Evolutionary conservation across 2,329 filamentous ascomycete genomes (phyloP).

Genomic region (Verticillium alfalfae): DNA sequence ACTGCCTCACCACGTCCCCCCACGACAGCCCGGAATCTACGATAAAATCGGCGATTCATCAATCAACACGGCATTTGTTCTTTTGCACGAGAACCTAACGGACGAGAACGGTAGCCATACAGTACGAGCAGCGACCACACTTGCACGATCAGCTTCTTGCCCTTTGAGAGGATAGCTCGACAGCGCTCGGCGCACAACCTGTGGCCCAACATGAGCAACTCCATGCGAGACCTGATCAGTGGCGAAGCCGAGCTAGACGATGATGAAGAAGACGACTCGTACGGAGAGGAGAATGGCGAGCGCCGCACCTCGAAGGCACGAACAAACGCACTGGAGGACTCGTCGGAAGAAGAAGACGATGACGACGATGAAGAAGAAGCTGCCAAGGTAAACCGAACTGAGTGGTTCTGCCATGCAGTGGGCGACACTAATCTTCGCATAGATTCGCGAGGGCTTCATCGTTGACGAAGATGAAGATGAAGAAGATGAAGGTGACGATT

Average conservation of each 20-base stretch:
- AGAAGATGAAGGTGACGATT: slow-evolving; percentile 60
- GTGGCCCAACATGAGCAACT: slow-evolving; percentile 49
- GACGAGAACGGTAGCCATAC: not conserved
- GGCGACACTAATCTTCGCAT: not conserved
- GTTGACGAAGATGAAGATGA: slow-evolving; percentile 86
- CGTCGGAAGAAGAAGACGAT: slow-evolving; percentile 87
- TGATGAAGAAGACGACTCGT: slow-evolving; percentile 79
- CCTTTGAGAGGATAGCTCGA: not conserved
- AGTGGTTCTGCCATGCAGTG: not conserved
- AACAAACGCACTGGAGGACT: slow-evolving; percentile 63
- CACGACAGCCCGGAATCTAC: not conserved
- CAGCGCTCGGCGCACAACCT: not conserved
- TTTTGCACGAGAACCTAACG: too few relatives aligned
- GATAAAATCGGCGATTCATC: not conserved
- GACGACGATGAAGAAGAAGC: slow-evolving; percentile 87
- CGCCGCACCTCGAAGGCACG: slow-evolving; percentile 25
- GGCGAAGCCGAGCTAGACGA: slow-evolving; percentile 80
- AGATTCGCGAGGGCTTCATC: slow-evolving; percentile 94
- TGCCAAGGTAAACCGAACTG: slow-evolving; percentile 53
- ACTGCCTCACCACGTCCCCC: not conserved
- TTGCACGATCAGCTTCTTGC: not conserved
- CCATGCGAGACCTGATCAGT: slow-evolving; percentile 73
- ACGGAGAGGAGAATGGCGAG: slow-evolving; percentile 70
- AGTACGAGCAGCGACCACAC: not conserved
- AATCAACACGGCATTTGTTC: not conserved